Conservation (phyloP, 2,329 filamentous ascomycete species). For the Dothistroma septosporum region DNA sequence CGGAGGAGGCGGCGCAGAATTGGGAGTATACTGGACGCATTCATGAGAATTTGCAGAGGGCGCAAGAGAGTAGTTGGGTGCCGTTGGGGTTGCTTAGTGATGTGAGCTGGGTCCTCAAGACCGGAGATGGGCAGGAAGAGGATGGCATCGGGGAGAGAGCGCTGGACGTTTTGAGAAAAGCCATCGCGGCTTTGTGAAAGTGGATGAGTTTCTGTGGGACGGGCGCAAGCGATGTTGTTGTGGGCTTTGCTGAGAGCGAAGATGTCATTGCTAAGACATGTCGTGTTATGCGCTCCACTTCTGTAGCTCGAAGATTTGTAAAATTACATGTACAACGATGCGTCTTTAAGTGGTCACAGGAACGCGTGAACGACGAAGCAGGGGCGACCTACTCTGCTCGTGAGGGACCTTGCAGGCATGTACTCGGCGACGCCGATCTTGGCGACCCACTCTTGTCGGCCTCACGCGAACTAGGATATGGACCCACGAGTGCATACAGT, state of each 20-base stretch:
- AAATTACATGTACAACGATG: not conserved
- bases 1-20: constrained; percentile 80
- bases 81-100: constrained; percentile 85
- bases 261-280: not conserved
- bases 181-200: constrained; percentile 52
- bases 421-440: not conserved
- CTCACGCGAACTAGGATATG: not conserved
- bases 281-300: not conserved
- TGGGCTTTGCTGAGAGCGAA: not conserved
- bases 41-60: constrained; percentile 80
- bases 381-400: not conserved
- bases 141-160: constrained; percentile 46
- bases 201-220: not conserved
- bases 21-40: constrained; percentile 94
- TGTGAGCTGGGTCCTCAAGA: constrained; percentile 70
- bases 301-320: not conserved
- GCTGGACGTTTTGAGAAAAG: constrained; percentile 54
- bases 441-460: not conserved
- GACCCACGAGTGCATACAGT: not conserved
- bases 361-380: not conserved
- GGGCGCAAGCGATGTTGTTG: not conserved
- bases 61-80: constrained; percentile 67
- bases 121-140: constrained; percentile 38
- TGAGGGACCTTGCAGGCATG: not conserved
- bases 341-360: not conserved